phyloP scores from a whole-genome alignment of 2,329 filamentous ascomycete genomes.

The Drechslera avenae region DNA sequence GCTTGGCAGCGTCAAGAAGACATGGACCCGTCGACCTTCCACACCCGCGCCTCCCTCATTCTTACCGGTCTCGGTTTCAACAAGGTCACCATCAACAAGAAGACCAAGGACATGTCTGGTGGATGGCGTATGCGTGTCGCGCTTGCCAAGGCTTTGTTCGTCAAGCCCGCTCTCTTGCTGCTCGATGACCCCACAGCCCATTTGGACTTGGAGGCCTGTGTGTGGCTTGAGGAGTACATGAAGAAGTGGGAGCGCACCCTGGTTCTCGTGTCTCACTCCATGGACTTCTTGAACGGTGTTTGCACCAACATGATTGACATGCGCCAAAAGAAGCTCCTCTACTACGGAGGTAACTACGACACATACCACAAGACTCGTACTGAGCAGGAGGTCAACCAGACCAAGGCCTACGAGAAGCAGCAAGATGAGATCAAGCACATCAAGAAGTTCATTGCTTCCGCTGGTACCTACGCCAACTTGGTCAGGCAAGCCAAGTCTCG shows the following conservation, averaged over 20 bases:
- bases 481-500: conserved; percentile 98
- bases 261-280: conserved; percentile 93
- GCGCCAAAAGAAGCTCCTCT: conserved; percentile 83
- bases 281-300: conserved; percentile 99
- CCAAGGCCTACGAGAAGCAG: conserved; percentile 98
- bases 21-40: conserved; percentile 98
- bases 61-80: conserved; percentile 99
- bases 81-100: conserved; percentile 97
- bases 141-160: conserved; percentile 95
- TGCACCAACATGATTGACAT: conserved; percentile 99
- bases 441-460: conserved; percentile 99
- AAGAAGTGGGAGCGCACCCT: conserved; percentile 99
- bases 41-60: conserved; percentile 93
- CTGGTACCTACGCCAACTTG: conserved; percentile 99
- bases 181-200: conserved; percentile 98
- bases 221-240: conserved; percentile 99
- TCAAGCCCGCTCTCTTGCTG: conserved; percentile 92
- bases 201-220: conserved; percentile 98
- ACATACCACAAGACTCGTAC: conserved; percentile 89
- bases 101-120: conserved; percentile 99
- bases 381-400: conserved; percentile 97
- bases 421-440: conserved; percentile 99
- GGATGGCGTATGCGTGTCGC: conserved; percentile 99
- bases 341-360: conserved; percentile 99
- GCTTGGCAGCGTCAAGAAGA: conserved; percentile 83